These are phyloP conservation scores for Fusarium mangiferae DNA, from an alignment of 2,329 filamentous ascomycete genomes.

Conservation along the genomic window DNA sequence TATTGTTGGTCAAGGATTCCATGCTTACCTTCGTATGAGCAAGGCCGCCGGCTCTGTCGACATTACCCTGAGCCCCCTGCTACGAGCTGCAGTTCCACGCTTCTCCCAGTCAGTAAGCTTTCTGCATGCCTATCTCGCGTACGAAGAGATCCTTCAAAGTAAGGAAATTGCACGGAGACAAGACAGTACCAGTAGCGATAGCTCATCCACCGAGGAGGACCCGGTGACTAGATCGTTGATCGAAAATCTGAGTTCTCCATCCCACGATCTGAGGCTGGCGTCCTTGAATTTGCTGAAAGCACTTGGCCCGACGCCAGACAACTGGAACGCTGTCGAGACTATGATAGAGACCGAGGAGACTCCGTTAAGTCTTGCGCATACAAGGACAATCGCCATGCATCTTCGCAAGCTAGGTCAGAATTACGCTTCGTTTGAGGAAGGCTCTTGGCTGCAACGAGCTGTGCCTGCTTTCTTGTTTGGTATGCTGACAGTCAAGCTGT, in stretches of 20 bases:
- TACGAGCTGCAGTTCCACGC: constrained; percentile 72
- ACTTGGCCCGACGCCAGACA: constrained; percentile 53
- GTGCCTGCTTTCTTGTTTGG: constrained; percentile 89
- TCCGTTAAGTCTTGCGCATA: constrained; percentile 79
- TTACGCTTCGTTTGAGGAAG: constrained; percentile 69
- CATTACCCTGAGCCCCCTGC: constrained; percentile 68
- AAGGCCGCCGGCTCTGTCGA: constrained; percentile 68
- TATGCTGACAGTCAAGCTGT: constrained; percentile 84
- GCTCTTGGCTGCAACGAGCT: constrained; percentile 74
- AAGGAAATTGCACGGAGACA: constrained; percentile 33
- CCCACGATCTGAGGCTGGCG: constrained; percentile 76
- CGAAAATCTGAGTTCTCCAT: constrained; percentile 78
- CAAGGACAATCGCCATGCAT: constrained; percentile 83
- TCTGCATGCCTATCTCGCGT: constrained; percentile 69
- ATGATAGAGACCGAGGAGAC: constrained; percentile 86
- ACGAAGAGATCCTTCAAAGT: constrained; percentile 54
- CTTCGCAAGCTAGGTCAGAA: constrained; percentile 77
- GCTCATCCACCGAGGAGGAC: constrained; percentile 61
- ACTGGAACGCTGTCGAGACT: constrained; percentile 49
- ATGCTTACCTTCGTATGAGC: constrained; percentile 75
- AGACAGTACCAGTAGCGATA: constrained; percentile 55
- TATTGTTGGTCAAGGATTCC: constrained; percentile 79
- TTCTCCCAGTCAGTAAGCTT: constrained; percentile 75
- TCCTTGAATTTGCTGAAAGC: constrained; percentile 78
- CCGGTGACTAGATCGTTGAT: constrained; percentile 73